These are phyloP conservation scores for Eremochloa ophiuroides DNA, from an alignment of 176 grass and related monocot genomes.

Conservation along the genomic window DNA sequence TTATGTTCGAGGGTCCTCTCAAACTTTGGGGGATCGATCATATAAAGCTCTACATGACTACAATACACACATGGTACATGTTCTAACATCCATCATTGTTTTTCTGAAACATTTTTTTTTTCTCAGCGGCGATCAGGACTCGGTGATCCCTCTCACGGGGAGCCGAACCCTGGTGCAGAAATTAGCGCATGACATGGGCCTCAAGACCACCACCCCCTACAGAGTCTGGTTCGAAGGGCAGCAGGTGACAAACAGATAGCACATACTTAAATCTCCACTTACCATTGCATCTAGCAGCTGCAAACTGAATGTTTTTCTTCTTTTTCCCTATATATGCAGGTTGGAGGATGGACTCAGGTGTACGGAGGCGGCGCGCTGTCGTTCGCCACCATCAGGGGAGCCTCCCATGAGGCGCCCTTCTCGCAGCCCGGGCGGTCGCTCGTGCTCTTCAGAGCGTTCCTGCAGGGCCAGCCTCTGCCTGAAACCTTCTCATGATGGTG, in stretches of 20 bases:
- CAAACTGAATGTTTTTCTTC: neutral
- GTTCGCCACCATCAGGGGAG: conserved; percentile 91
- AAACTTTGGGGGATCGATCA: neutral
- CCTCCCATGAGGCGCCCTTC: conserved; percentile 95
- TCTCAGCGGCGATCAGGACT: conserved; percentile 92
- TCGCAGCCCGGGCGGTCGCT: conserved; percentile 92
- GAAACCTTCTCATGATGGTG: conserved; percentile 69
- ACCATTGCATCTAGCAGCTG: neutral
- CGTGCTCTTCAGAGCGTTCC: conserved; percentile 84
- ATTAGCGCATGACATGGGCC: conserved; percentile 59
- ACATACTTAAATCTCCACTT: neutral
- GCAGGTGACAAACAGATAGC: conserved; percentile 37
- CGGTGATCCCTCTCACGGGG: conserved; percentile 87
- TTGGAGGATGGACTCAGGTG: conserved; percentile 93
- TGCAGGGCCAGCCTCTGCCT: conserved; percentile 73
- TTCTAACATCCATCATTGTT: conserved; percentile 13
- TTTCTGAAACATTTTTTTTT: neutral
- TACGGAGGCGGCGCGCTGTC: conserved; percentile 66
- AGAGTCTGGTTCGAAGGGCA: conserved; percentile 93
- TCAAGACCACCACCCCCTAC: conserved; percentile 66
- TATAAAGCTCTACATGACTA: neutral
- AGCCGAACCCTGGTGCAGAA: conserved; percentile 82
- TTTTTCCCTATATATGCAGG: conserved; percentile 24
- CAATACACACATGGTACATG: neutral
- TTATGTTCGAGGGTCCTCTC: neutral